Percentiles rank a stretch among this genome's conserved stretches.
Conservation (phyloP, 202 grass and related monocot genomes). For the Cymbopogon flexuosus region DNA sequence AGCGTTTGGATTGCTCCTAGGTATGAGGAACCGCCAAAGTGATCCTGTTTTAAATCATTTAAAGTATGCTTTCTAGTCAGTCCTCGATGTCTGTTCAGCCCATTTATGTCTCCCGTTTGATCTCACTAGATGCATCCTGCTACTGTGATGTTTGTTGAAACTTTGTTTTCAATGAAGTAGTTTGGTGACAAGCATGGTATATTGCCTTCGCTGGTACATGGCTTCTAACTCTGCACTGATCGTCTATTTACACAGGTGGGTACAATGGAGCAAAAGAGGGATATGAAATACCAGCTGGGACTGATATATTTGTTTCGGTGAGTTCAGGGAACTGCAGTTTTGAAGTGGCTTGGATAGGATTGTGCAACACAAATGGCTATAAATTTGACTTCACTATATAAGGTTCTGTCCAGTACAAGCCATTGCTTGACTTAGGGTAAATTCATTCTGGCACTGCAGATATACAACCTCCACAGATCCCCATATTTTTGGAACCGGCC, state of each 20-base stretch:
- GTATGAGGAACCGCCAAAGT: neutral
- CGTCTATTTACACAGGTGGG: conserved; percentile 47
- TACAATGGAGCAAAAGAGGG: conserved; percentile 81
- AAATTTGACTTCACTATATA: neutral
- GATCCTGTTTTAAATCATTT: neutral
- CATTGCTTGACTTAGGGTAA: neutral
- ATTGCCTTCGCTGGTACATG: neutral
- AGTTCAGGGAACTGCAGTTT: conserved; percentile 22
- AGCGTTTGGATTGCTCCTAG: neutral
- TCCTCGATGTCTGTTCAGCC: neutral
- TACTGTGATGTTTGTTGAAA: conserved; percentile 1
- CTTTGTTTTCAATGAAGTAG: neutral
- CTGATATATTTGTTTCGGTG: conserved; percentile 95
- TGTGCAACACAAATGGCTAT: neutral
- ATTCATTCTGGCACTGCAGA: conserved; percentile 42
- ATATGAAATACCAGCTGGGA: conserved; percentile 86
- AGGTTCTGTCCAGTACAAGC: neutral
- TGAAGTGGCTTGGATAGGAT: neutral
- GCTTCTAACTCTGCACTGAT: neutral
- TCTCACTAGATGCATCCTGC: neutral
- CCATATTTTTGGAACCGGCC: conserved; percentile 82
- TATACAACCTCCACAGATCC: conserved; percentile 92
- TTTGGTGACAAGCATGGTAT: neutral
- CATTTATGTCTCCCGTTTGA: neutral
- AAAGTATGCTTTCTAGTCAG: neutral